Evolutionary conservation across 352 stramenopile genomes (phyloP), one percentile per base, ranked within the genome.

Genomic region (Vaucheria bursata): DNA sequence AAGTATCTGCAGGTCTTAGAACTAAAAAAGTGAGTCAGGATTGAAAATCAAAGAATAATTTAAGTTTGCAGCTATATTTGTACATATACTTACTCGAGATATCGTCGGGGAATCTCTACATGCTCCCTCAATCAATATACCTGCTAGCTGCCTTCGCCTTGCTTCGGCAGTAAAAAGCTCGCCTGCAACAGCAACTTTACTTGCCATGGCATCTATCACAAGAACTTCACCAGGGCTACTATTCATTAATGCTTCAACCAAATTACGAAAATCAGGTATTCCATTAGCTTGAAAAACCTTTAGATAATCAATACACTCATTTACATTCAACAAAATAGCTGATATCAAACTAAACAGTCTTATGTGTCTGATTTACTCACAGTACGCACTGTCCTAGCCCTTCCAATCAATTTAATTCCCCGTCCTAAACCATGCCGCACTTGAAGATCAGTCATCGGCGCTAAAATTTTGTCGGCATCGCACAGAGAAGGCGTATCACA

Each of bases 201-300:
- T 81, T 8, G 45, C 71, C 3, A 53, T 50, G n/a, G 72, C 77
- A 45, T 83, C 78, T 8, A 83, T 77, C 12, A 83, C 78, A 7
- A 83, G 78, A 32, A 83, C 78, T 49, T 83, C 78, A n/a, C 78
- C 78, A 5, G 78, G 78, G 65, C 53, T 81, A 67, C 78, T 83
- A 40, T 74, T 69, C 78, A 83, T 83, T 18, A 83, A 45, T 3
- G 72, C 73, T 74, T 83, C 78, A 50, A 83, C 78, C 5, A 83
- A 53, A 64, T 79, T 83, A 29, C 78, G 53, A 74, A 83, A 83
- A 45, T 83, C 78, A 0, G 71, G 68, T 29, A 75, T 50, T 18
- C 73, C 78, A 2, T 74, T 66, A 3, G 32, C 12, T 34, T 40
- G 39, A 0, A 52, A 52, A 68, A 68, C 53, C 53, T 68, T n/a